Evolutionary conservation across 345 rosid genomes (phyloP).

Genomic region (Brassica juncea): DNA sequence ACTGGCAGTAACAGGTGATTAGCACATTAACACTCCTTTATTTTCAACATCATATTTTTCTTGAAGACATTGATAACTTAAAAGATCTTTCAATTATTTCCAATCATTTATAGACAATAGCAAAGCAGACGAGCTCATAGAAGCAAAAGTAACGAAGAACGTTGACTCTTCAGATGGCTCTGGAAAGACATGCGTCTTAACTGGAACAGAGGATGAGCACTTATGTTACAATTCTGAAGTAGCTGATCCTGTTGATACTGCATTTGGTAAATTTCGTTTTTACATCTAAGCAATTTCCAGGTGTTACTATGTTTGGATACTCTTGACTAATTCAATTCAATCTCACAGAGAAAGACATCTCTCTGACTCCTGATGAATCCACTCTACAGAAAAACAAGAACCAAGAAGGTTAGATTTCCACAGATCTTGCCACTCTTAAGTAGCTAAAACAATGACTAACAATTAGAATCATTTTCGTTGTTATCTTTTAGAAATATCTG

Average conservation of each 20-base stretch:
- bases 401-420: slow-evolving; percentile 9
- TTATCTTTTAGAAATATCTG: background rate
- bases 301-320: background rate
- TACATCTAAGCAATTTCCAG: background rate
- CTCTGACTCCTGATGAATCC: background rate
- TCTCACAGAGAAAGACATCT: slow-evolving; percentile 23
- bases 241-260: slow-evolving; percentile 2
- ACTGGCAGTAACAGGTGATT: background rate
- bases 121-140: slow-evolving; percentile 3
- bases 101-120: slow-evolving; percentile 12
- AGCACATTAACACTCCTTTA: background rate
- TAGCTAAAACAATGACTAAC: background rate
- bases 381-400: background rate
- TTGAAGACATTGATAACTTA: background rate
- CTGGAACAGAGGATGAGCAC: background rate
- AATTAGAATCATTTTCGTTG: background rate
- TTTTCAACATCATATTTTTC: background rate
- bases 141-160: background rate
- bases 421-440: background rate
- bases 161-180: slow-evolving; percentile 6
- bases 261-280: slow-evolving; percentile 1
- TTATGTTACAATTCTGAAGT: background rate
- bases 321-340: background rate
- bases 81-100: background rate
- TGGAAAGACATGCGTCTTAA: background rate